Evolutionary conservation across 1,284 basidiomycete genomes (phyloP).

Genomic region (Rhodotorula mucilaginosa): DNA sequence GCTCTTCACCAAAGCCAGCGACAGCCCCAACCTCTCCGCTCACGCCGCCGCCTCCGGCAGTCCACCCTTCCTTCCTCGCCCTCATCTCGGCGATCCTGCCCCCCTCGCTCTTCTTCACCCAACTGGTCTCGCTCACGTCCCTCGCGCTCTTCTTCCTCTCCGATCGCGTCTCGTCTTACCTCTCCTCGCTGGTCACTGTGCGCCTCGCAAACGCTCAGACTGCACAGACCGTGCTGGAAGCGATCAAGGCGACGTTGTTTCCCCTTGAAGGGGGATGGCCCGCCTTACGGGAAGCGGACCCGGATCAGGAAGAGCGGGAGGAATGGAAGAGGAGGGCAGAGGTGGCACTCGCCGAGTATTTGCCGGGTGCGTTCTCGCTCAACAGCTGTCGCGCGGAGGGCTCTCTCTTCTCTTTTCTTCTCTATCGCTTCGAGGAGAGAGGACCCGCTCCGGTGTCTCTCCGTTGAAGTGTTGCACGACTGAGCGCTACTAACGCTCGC

Average conservation of each 20-base stretch:
- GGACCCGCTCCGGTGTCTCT: neutral
- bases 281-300: conserved; percentile 62
- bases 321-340: conserved; percentile 15
- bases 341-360: conserved; percentile 8
- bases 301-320: conserved; percentile 65
- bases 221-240: conserved; percentile 55
- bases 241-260: conserved; percentile 65
- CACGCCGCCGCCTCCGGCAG: neutral
- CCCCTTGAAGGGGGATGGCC: conserved; percentile 68
- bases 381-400: too few species aligned
- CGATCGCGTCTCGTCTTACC: conserved; percentile 47
- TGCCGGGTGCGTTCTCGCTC: conserved; percentile 14
- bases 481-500: neutral
- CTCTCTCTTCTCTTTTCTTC: neutral
- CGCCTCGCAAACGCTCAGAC: conserved; percentile 58
- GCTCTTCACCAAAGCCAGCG: conserved; percentile 3
- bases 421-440: too few species aligned
- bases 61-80: conserved; percentile 11
- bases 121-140: conserved; percentile 40
- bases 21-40: conserved; percentile 5
- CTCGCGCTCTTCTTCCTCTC: conserved; percentile 24
- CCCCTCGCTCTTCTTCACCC: conserved; percentile 32
- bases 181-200: conserved; percentile 62
- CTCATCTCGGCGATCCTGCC: conserved; percentile 34
- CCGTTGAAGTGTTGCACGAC: neutral